Evolutionary conservation across 176 grass and related monocot species (phyloP), one percentile per base, ranked within the genome.

Genomic region (Avena sativa): DNA sequence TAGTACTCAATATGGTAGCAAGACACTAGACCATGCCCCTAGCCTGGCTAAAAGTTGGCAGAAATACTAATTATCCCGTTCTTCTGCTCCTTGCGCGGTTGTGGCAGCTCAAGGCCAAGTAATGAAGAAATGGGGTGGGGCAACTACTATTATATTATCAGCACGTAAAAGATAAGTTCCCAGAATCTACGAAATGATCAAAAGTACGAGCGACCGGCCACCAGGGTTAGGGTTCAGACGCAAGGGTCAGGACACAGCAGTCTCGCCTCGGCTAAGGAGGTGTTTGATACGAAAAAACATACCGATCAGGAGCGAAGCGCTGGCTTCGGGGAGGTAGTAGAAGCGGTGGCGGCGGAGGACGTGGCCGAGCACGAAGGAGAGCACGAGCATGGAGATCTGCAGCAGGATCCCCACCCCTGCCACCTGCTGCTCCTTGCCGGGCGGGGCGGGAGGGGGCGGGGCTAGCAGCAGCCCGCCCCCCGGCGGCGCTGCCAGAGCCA

Each of bases 261-360:
- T 13, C 66, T 12, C 15, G 13, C 47, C 12, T 75, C 36, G 23
- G 68, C 19, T 9, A 11, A 30, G 25, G 25, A 60, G 43, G 62
- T 28, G 36, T 21, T 2, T 8, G 7, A 8, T 69, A 55, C 15
- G 5, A 10, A 78, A 71, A 13, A 17, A 84, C 65, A 23, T 90
- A 99, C 94, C 97, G 68, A 99, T 99, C 71, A 99, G 92, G 76
- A 99, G 97, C 25, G 97, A 99, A 34, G 94, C 97, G 55, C 97
- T 99, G 85, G 97, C 97, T 86, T 99, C 97, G 8, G 97, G 97
- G 79, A 99, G 87, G 89, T 99, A 96, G 97, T 99, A 99, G 84
- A 99, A 93, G 52, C 80, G 90, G 87, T 87, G 94, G 83, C 97
- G 97, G 61, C 97, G 93, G 53, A 99, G 92, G 68, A 99, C 92